Percentiles rank a stretch among this genome's conserved stretches.
These are phyloP conservation scores for Suhomyces choctaworum DNA, from an alignment of 1,139 yeast species.

Conservation along the genomic window DNA sequence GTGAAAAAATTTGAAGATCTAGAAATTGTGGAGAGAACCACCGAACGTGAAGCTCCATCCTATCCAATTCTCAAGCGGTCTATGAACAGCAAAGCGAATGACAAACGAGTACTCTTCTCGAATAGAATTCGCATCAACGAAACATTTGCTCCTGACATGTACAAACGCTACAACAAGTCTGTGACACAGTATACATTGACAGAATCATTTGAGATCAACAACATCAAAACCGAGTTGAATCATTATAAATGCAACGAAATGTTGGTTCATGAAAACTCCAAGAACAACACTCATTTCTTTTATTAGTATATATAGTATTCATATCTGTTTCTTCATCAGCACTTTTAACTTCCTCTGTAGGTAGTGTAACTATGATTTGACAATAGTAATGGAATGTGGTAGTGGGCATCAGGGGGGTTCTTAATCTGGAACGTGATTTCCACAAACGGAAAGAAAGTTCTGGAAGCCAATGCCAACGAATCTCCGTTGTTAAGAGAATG, in stretches of 20 bases:
- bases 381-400: conserved; percentile 80
- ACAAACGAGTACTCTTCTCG: conserved; percentile 42
- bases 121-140: conserved; percentile 46
- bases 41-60: conserved; percentile 1
- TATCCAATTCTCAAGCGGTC: conserved; percentile 12
- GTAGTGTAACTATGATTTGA: conserved; percentile 87
- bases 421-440: conserved; percentile 71
- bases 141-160: conserved; percentile 49
- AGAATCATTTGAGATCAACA: conserved; percentile 46
- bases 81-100: conserved; percentile 3
- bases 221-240: conserved; percentile 53
- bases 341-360: conserved; percentile 70
- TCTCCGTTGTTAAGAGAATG: conserved; percentile 24
- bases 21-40: conserved; percentile 2
- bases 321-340: neutral
- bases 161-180: conserved; percentile 53
- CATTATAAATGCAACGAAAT: conserved; percentile 53
- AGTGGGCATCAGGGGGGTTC: conserved; percentile 71
- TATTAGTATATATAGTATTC: conserved; percentile 24
- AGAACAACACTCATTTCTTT: conserved; percentile 54
- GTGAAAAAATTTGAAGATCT: conserved; percentile 34
- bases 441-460: conserved; percentile 80
- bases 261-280: conserved; percentile 56
- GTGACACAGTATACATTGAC: conserved; percentile 52
- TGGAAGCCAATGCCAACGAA: conserved; percentile 14